Base-by-base conservation (phyloP, 352 stramenopile species). In the Aphanomyces euteiches region DNA sequence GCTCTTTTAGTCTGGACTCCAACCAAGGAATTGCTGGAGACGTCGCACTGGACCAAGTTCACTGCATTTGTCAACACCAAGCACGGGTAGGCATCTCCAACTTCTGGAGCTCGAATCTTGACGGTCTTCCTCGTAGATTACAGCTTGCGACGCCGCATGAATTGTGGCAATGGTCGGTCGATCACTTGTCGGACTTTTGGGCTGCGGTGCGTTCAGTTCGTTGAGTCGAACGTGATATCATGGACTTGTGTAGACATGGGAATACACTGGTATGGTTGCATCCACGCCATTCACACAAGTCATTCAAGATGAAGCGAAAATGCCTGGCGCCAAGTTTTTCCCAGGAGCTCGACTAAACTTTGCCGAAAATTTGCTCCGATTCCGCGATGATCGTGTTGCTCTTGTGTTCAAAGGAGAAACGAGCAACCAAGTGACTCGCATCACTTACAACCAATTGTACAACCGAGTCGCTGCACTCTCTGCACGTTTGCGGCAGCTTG, bases 361-460 rank as follows among this genome's bases (percentile, higher is more conserved):
- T 74, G 82, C 84, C 1, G 81, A 92, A 54, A 92, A 92, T 72
- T 47, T 92, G 71, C 67, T 92, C 43, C 81, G 82, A 69, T 90
- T 87, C 71, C 80, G 83, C 54, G 83, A 92, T 67, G 80, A 92
- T 67, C 78, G 80, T 53, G 75, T 83, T 7, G 83, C 84, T 12
- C 89, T 90, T 72, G 78, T 92, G 47, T 92, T 90, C 74, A 86
- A 87, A 59, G 80, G 78, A 36, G 83, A 92, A 73, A 92, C 81
- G 8, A 89, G 78, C 69, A 89, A 86, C 56, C 41, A 74, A 19
- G 75, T 86, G 64, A 76, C 74, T 7, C 74, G 73, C 10, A 88
- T 92, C 67, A 78, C 82, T 48, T 90, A 88, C 75, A 78, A 78
- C 36, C 73, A 90, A 66, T 77, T 92, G 15, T 92, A 90, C 68